These are phyloP conservation scores for Hypoxylon intermedium DNA, from an alignment of 495 filamentous ascomycete genomes.

Conservation along the genomic window DNA sequence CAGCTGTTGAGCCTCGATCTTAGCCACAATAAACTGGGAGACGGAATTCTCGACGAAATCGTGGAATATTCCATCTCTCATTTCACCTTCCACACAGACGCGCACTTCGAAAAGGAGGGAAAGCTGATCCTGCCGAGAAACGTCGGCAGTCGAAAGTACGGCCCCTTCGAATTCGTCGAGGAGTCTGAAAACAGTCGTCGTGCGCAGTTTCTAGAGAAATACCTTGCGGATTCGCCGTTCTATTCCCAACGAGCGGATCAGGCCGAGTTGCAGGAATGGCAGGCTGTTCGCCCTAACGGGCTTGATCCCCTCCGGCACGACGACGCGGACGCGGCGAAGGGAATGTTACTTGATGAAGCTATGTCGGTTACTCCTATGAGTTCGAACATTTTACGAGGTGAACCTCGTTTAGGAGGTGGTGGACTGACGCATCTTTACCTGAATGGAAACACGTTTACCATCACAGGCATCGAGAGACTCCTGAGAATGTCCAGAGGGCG, in stretches of 20 bases:
- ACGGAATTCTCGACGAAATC: constrained; percentile 41
- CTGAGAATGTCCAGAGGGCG: constrained; percentile 44
- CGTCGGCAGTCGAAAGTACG: constrained; percentile 38
- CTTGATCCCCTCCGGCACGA: constrained; percentile 37
- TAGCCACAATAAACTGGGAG: constrained; percentile 50
- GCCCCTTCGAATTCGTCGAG: constrained; percentile 45
- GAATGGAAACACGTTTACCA: constrained; percentile 47
- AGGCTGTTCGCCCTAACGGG: constrained; percentile 44
- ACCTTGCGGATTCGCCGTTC: constrained; percentile 50
- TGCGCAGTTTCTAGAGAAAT: constrained; percentile 46
- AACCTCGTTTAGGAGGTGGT: constrained; percentile 2
- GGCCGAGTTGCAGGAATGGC: constrained; percentile 29
- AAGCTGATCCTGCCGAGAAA: constrained; percentile 26
- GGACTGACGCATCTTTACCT: constrained; percentile 56
- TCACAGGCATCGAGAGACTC: constrained; percentile 40
- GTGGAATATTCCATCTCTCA: constrained; percentile 35
- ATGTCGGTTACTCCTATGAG: constrained; percentile 1
- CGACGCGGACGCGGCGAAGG: constrained; percentile 42
- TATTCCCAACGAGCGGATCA: constrained; percentile 41
- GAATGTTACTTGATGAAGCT: constrained; percentile 30
- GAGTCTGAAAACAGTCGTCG: constrained; percentile 48
- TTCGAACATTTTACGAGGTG: neutral
- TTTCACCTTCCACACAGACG: constrained; percentile 29
- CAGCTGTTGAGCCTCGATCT: constrained; percentile 58
- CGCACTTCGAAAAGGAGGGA: constrained; percentile 48